These are phyloP conservation scores for Mycocentrospora acerina DNA, from an alignment of 2,329 filamentous ascomycete genomes.

Conservation along the genomic window DNA sequence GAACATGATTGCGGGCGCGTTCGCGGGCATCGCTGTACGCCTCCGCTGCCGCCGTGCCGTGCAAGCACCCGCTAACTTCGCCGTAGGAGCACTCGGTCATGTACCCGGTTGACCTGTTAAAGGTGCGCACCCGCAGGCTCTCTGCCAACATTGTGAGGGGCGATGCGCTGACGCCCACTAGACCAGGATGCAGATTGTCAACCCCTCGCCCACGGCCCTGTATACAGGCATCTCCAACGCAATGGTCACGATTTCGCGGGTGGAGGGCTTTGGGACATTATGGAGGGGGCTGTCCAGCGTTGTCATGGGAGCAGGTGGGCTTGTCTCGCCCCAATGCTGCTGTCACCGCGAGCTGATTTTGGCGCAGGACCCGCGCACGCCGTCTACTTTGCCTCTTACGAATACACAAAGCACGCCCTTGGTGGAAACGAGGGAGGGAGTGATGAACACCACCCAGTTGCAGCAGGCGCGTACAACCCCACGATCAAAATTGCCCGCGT, in stretches of 20 bases:
- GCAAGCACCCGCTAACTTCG: conserved; percentile 23
- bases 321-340: conserved; percentile 2
- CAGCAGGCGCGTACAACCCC: conserved; percentile 66
- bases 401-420: conserved; percentile 93
- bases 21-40: conserved; percentile 90
- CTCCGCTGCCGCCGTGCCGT: conserved; percentile 12
- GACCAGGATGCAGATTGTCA: conserved; percentile 98
- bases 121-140: conserved; percentile 60
- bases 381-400: conserved; percentile 97
- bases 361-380: conserved; percentile 85
- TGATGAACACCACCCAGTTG: conserved; percentile 89
- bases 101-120: conserved; percentile 97
- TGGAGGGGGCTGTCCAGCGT: conserved; percentile 98
- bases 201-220: conserved; percentile 75
- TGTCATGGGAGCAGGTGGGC: conserved; percentile 82
- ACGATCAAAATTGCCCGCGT: not conserved
- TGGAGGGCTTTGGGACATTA: conserved; percentile 85
- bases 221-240: conserved; percentile 91
- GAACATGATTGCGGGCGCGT: conserved; percentile 95
- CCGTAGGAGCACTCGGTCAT: conserved; percentile 93
- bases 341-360: conserved; percentile 26
- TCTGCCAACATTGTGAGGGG: conserved; percentile 1
- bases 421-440: conserved; percentile 84
- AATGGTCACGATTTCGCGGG: conserved; percentile 85
- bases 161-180: conserved; percentile 46